Conservation (phyloP, 148 eudicot genomes). For the Vaccinium vitisidaea region DNA sequence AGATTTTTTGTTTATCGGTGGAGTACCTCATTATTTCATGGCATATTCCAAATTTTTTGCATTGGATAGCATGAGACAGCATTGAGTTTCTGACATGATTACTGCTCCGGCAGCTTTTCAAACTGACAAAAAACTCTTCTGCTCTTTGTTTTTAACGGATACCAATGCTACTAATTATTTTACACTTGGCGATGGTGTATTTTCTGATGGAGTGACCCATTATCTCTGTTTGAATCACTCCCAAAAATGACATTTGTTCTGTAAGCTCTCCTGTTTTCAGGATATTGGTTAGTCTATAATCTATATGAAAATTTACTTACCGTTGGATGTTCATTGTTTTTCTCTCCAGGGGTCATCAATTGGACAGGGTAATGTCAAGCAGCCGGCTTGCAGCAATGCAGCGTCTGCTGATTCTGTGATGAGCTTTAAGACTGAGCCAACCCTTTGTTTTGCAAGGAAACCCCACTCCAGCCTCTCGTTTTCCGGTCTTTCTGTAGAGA, state of each 20-base stretch:
- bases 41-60: neutral
- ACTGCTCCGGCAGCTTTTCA: neutral
- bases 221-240: neutral
- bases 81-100: constrained; percentile 7
- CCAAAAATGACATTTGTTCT: neutral
- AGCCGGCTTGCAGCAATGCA: constrained; percentile 52
- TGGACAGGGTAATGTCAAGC: constrained; percentile 28
- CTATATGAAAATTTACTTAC: neutral
- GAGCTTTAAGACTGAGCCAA: constrained; percentile 56
- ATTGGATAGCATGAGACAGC: neutral
- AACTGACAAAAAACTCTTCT: neutral
- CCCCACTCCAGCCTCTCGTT: constrained; percentile 65
- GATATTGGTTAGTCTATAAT: neutral
- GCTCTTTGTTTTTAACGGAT: neutral
- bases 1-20: neutral
- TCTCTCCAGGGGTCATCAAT: constrained; percentile 34
- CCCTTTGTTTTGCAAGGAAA: constrained; percentile 48
- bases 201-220: neutral
- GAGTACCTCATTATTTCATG: neutral
- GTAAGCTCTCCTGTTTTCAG: neutral
- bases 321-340: neutral
- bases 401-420: constrained; percentile 50
- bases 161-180: neutral
- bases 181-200: neutral
- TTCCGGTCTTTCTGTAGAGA: constrained; percentile 73